A percentile compares a stretch with the other conserved stretches of the same genome.
Evolutionary conservation across 2,329 filamentous ascomycete species (phyloP).

Genomic region (Neonectria coccinea): DNA sequence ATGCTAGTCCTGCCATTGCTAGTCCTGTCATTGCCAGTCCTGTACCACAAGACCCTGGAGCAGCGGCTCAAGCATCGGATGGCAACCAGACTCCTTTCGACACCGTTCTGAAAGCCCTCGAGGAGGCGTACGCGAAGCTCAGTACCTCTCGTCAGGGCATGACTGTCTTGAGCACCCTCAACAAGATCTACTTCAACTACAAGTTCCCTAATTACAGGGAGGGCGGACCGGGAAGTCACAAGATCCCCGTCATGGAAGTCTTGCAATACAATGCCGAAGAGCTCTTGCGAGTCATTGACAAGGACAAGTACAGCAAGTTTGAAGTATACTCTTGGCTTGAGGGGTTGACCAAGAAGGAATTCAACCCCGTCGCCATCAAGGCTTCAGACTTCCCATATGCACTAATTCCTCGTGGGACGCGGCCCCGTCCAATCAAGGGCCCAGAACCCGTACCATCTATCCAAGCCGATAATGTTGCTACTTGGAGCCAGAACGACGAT

Average conservation of each 20-base stretch:
- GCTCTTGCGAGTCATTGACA: constrained; percentile 52
- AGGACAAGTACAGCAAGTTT: constrained; percentile 48
- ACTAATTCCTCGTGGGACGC: constrained; percentile 40
- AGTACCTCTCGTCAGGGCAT: constrained; percentile 40
- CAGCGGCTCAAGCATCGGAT: neutral
- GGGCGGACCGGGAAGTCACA: constrained; percentile 51
- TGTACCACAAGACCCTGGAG: neutral
- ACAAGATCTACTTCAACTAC: constrained; percentile 50
- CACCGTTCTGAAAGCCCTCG: constrained; percentile 45
- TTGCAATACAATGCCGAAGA: constrained; percentile 58
- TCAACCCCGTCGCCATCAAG: constrained; percentile 45
- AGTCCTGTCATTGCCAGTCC: constrained; percentile 8
- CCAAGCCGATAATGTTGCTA: constrained; percentile 11
- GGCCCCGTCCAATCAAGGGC: constrained; percentile 19
- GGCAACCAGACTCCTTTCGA: constrained; percentile 44
- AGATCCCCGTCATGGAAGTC: constrained; percentile 56
- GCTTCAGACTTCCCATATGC: constrained; percentile 47
- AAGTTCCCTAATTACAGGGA: constrained; percentile 47
- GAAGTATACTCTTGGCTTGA: constrained; percentile 52
- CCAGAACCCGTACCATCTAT: neutral
- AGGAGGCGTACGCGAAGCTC: constrained; percentile 34
- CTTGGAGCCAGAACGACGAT: constrained; percentile 27
- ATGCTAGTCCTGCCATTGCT: constrained; percentile 21
- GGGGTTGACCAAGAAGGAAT: constrained; percentile 42
- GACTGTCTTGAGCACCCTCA: constrained; percentile 38